Conservation (phyloP, 257 asterid species). For the Solanum chilense region DNA sequence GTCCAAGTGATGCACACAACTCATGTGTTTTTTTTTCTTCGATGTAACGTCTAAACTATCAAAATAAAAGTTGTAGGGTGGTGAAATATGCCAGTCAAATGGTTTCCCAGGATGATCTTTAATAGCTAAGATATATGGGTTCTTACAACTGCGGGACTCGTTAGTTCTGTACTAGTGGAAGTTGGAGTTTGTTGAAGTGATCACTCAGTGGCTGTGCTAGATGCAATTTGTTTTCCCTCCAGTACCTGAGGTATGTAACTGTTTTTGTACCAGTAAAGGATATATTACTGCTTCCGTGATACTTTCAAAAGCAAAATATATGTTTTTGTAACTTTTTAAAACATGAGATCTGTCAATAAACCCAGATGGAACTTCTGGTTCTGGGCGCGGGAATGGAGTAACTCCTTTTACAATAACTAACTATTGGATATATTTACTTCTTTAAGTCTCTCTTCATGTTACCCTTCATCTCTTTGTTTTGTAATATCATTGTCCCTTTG, state of each 20-base stretch:
- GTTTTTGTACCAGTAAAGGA: background rate
- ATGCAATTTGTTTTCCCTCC: background rate
- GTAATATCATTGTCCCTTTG: background rate
- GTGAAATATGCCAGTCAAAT: background rate
- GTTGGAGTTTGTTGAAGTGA: background rate
- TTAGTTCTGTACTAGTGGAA: background rate
- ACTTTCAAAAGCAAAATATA: background rate
- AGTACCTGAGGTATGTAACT: background rate
- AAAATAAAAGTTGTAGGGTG: background rate
- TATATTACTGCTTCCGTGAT: background rate
- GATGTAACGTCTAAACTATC: background rate
- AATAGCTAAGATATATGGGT: background rate
- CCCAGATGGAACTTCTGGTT: background rate
- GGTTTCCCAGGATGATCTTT: background rate
- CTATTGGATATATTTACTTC: background rate
- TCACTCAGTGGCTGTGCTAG: background rate
- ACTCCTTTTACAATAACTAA: background rate
- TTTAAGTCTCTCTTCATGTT: background rate
- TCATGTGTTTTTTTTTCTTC: background rate
- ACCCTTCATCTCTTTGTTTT: background rate
- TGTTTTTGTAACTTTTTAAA: background rate
- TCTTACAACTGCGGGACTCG: background rate
- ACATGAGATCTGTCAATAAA: background rate
- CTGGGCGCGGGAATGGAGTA: background rate
- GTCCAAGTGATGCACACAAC: background rate